Evolutionary conservation across 23 red algal species (phyloP).

Genomic region (Chondrus crispus): DNA sequence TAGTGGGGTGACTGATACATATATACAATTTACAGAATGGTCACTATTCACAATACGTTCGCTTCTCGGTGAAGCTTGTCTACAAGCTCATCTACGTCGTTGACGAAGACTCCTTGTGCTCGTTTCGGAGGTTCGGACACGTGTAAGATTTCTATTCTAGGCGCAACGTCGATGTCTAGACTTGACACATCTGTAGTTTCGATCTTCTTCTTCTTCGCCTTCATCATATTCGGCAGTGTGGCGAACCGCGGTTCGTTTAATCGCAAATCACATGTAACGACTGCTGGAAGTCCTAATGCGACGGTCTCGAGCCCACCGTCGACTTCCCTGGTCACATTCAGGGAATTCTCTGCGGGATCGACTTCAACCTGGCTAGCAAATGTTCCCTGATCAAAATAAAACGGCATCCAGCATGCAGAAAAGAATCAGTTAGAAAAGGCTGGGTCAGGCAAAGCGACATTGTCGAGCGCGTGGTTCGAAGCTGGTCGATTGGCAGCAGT

Average conservation of each 20-base stretch:
- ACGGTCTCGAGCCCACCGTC: slow-evolving; percentile 93
- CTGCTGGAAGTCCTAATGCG: slow-evolving; percentile 58
- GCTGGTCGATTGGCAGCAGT: background rate
- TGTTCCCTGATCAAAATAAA: slow-evolving; percentile 66
- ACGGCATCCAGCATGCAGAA: background rate
- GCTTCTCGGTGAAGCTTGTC: slow-evolving; percentile 58
- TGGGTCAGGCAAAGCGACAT: background rate
- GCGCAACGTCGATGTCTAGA: slow-evolving; percentile 38
- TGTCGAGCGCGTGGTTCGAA: background rate
- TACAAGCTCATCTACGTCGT: slow-evolving; percentile 57
- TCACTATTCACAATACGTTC: slow-evolving; percentile 9
- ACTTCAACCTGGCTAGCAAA: slow-evolving; percentile 86
- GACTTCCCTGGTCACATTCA: slow-evolving; percentile 82
- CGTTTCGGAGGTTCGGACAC: slow-evolving; percentile 72
- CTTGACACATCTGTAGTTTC: slow-evolving; percentile 51
- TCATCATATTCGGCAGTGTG: slow-evolving; percentile 92
- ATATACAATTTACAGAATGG: no score
- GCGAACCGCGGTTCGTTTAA: slow-evolving; percentile 93
- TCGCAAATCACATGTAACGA: slow-evolving; percentile 88
- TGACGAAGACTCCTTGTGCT: slow-evolving; percentile 33
- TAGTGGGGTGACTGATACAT: no score
- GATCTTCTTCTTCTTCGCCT: slow-evolving; percentile 92
- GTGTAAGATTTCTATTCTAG: slow-evolving; percentile 47
- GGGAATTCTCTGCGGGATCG: background rate
- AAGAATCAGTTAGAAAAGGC: background rate